Base-by-base conservation (phyloP, 2,329 filamentous ascomycete genomes). In the Cylindrodendrum hubeiense region DNA sequence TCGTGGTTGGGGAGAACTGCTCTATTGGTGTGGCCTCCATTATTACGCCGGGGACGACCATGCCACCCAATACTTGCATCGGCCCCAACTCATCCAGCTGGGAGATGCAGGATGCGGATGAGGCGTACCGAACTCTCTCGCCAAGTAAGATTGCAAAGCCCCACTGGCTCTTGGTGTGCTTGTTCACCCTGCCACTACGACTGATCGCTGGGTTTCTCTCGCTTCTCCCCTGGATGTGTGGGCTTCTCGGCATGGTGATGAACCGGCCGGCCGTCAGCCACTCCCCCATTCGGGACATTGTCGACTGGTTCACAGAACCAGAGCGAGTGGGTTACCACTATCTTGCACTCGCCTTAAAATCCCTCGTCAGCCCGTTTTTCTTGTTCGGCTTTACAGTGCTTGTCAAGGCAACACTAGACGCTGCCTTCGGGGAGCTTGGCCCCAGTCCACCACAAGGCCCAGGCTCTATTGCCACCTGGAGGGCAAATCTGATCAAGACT, bases 1-100 rank as follows among this genome's bases (percentile, higher is more conserved):
- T 89, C 65, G 74, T 73, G 10, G 81, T 89, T 54, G 86, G 86
- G 1, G 75, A 77, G 8, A 82, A 85, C 49, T 79, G 80, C 10
- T 82, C 79, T 2, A 77, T 88, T 5, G 86, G 86, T 6, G 68
- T 83, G 3, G 79, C 82, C 4, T 84, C 85, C 1, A 81, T 86
- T 47, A 74, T 89, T 3, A 84, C 86, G 0, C 81, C 87, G 1
- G 86, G 86, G 1, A 81, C 85, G 0, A 74, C 67, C 6, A 68
- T 89, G 2, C 84, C 85, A 0, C 79, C 82, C 5, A 78, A 83
- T 62, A 82, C 82, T 3, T 88, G 84, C 74, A 83, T 89, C 26
- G 86, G 87, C 1, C 81, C 84, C 8, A 88, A 87, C 74, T 87
- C 86, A 1, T 88, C 86, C 0, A 87, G 85, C 70, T 87, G 86